Evolutionary conservation across 2,329 filamentous ascomycete species (phyloP).

Genomic region (Neofusicoccum laricinum): DNA sequence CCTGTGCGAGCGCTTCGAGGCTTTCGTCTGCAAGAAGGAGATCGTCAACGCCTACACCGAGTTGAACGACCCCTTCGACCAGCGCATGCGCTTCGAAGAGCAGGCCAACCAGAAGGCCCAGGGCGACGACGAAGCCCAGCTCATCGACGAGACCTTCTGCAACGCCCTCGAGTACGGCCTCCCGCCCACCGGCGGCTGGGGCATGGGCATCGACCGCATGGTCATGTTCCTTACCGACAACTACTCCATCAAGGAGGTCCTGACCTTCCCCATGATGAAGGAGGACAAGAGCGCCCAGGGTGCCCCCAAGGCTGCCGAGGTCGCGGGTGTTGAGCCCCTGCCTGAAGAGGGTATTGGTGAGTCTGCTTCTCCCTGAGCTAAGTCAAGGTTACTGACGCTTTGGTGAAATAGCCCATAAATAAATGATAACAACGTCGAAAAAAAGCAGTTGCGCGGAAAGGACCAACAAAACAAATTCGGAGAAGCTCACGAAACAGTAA

Average conservation of each 20-base stretch:
- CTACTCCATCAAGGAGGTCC: slow-evolving; percentile 92
- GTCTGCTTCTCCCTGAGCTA: slow-evolving; percentile 15
- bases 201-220: slow-evolving; percentile 90
- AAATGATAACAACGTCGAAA: slow-evolving; percentile 1
- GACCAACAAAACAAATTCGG: not conserved
- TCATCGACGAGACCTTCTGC: slow-evolving; percentile 94
- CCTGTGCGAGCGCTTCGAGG: slow-evolving; percentile 95
- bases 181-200: slow-evolving; percentile 93
- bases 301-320: slow-evolving; percentile 56
- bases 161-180: slow-evolving; percentile 85
- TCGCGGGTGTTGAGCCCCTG: slow-evolving; percentile 57
- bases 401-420: slow-evolving; percentile 7
- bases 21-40: slow-evolving; percentile 95
- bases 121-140: slow-evolving; percentile 94
- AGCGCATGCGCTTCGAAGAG: slow-evolving; percentile 88
- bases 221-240: slow-evolving; percentile 96
- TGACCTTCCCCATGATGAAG: slow-evolving; percentile 98
- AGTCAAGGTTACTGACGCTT: not conserved
- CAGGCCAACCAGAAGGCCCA: slow-evolving; percentile 94
- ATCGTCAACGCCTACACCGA: slow-evolving; percentile 97
- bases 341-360: slow-evolving; percentile 58
- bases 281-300: slow-evolving; percentile 58
- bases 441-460: not conserved
- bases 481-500: not conserved
- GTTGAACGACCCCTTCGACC: slow-evolving; percentile 95